Conservation (phyloP, 2,329 filamentous ascomycete species). For the Aureobasidium sp. region DNA sequence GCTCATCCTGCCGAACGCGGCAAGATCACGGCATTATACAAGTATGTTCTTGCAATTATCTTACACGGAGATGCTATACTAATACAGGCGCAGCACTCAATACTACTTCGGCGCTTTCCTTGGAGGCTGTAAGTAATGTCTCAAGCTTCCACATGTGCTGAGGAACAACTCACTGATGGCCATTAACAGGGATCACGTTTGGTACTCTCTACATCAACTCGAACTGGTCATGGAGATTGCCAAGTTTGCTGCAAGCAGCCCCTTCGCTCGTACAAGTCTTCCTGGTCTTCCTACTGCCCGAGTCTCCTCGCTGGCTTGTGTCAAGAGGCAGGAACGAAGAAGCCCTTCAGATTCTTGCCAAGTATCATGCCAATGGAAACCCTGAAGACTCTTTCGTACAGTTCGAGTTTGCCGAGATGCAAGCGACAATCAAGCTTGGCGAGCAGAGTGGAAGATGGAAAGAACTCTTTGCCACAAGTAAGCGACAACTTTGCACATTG, state of each 20-base stretch:
- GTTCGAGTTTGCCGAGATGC: constrained; percentile 74
- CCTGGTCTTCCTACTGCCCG: constrained; percentile 38
- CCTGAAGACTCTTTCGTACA: constrained; percentile 66
- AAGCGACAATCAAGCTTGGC: constrained; percentile 26
- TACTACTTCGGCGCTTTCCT: not conserved
- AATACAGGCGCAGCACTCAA: not conserved
- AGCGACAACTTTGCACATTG: not conserved
- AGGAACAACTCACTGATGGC: no score
- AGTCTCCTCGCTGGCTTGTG: constrained; percentile 39
- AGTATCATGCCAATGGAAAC: constrained; percentile 72
- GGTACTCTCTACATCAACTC: constrained; percentile 48
- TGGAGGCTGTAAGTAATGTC: not conserved
- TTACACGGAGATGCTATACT: not conserved
- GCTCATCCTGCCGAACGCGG: not conserved
- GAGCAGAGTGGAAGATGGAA: constrained; percentile 1
- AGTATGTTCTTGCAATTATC: not conserved
- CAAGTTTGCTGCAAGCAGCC: constrained; percentile 53
- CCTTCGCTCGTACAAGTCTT: constrained; percentile 35
- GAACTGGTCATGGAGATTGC: constrained; percentile 54
- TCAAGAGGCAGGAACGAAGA: constrained; percentile 36
- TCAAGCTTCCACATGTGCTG: no score
- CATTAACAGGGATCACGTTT: constrained; percentile 51
- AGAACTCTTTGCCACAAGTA: not conserved
- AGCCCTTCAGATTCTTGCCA: constrained; percentile 57
- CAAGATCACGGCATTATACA: not conserved